Percentiles rank a stretch among this genome's conserved stretches.
phyloP scores from a whole-genome alignment of 345 rosid species.

The Trapa bicornis region DNA sequence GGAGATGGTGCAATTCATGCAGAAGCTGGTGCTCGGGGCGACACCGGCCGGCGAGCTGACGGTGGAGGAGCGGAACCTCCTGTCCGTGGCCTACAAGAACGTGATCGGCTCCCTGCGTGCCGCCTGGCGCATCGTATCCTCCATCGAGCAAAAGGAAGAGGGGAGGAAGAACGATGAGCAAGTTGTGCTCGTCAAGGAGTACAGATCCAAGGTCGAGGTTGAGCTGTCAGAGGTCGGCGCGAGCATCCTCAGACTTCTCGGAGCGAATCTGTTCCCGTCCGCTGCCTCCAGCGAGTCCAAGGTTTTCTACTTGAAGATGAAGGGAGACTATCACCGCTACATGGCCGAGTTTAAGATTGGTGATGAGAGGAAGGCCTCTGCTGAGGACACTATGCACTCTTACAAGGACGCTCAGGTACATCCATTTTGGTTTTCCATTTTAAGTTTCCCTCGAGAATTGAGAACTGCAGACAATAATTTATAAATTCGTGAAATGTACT shows the following conservation, averaged over 20 bases:
- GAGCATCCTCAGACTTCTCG: slow-evolving; percentile 52
- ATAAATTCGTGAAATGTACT: not conserved
- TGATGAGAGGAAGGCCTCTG: slow-evolving; percentile 83
- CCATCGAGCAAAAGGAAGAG: slow-evolving; percentile 95
- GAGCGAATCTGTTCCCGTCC: slow-evolving; percentile 64
- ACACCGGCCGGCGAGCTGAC: slow-evolving; percentile 80
- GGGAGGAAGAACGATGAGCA: slow-evolving; percentile 90
- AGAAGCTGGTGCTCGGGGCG: slow-evolving; percentile 57
- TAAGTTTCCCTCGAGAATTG: no score
- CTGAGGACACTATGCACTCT: slow-evolving; percentile 86
- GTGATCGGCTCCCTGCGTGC: slow-evolving; percentile 98
- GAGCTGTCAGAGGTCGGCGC: slow-evolving; percentile 71
- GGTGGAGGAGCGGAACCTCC: slow-evolving; percentile 91
- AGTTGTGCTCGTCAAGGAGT: slow-evolving; percentile 75
- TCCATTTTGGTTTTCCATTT: not conserved
- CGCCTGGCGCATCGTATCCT: slow-evolving; percentile 90
- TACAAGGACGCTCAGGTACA: slow-evolving; percentile 87
- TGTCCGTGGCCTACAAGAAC: slow-evolving; percentile 93
- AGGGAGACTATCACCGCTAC: slow-evolving; percentile 89
- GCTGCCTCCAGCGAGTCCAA: slow-evolving; percentile 68
- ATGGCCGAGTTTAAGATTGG: slow-evolving; percentile 85
- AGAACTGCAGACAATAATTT: no score
- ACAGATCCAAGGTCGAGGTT: slow-evolving; percentile 84
- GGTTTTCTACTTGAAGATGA: slow-evolving; percentile 93
- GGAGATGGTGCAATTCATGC: slow-evolving; percentile 96